Evolutionary conservation across 73 alveolate genomes (phyloP), one percentile per base, ranked within the genome.

Genomic region (Stentor roeselii): DNA sequence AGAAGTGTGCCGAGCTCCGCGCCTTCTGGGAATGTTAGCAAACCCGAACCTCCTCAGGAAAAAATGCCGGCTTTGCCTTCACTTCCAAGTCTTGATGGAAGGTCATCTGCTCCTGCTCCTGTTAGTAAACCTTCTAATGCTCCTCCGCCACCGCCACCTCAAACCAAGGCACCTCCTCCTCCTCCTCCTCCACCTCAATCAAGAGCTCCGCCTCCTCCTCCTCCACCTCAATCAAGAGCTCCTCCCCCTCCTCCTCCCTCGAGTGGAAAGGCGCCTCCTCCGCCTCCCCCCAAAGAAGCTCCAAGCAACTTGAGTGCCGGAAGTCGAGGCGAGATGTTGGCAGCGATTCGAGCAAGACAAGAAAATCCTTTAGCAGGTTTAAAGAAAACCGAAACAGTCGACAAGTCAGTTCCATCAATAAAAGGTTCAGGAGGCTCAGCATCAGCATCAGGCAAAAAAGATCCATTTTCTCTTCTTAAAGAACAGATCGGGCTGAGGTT

Each of bases 221-320:
- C 80, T 27, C 80, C 80, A 0, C 80, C 80, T 67, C 67, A 6
- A 50, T 50, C 67, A 50, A 50, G 21, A 11, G 21, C 6, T 11
- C 80, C 80, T 21, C 80, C 80, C 14, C 80, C 80, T 27, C 80
- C 80, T 21, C 80, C 80, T 30, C 80, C 80, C 11, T 40, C 41
- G 1, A 27, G 42, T 0, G 41, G 11, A 27, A 67, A 11, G 11
- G n/a, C 80, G 34, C 37, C 80, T 0, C 41, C 37, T 30, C 37
- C 80, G 21, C 80, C 80, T 27, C 80, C 80, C 14, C 80, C 80
- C 14, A 36, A 36, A 30, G 42, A 21, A 2, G 0, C 34, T 67
- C 80, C 80, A 30, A 14, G 27, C 0, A 36, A 67, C 2, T 32
- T 40, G 21, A 67, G 34, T 32, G 80, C 21, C 21, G 37, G 21